phyloP scores from a whole-genome alignment of 1,139 yeast genomes.

The Protomyces gravidus region DNA sequence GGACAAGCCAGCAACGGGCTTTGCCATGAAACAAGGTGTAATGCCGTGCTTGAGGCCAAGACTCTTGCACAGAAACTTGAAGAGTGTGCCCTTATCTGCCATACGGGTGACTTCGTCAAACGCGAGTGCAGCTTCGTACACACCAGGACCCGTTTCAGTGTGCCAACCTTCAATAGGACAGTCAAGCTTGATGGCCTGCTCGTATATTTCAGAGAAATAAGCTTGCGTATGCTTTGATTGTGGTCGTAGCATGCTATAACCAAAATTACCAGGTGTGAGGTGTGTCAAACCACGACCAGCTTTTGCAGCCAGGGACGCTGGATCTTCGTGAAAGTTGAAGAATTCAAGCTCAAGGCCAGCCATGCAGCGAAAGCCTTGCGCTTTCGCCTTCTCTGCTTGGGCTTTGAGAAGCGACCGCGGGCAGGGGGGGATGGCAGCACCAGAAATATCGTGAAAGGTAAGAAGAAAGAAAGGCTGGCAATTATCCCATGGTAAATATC shows the following conservation, averaged over 20 bases:
- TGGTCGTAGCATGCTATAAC: constrained; percentile 42
- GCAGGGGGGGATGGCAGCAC: constrained; percentile 39
- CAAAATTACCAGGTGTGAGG: constrained; percentile 39
- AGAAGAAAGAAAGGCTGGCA: constrained; percentile 40
- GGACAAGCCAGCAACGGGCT: constrained; percentile 42
- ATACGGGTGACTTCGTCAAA: constrained; percentile 39
- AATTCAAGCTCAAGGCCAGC: constrained; percentile 44
- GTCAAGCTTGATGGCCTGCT: constrained; percentile 36
- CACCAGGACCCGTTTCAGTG: constrained; percentile 45
- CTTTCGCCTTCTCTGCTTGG: constrained; percentile 33
- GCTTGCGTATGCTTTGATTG: constrained; percentile 37
- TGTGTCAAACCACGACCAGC: constrained; percentile 38
- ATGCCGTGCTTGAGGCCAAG: constrained; percentile 39
- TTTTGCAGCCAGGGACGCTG: constrained; percentile 37
- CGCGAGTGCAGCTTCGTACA: constrained; percentile 43
- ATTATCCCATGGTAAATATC: constrained; percentile 41
- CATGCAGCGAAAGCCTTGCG: constrained; percentile 34
- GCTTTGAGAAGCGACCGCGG: constrained; percentile 39
- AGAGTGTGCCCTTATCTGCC: constrained; percentile 42
- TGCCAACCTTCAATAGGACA: constrained; percentile 43
- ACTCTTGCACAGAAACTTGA: constrained; percentile 41
- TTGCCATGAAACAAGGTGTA: constrained; percentile 44
- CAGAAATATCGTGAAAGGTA: constrained; percentile 37
- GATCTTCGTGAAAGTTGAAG: constrained; percentile 40
- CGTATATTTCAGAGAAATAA: constrained; percentile 39